Evolutionary conservation across 768 basidiomycete genomes (phyloP).

Genomic region (Tephrocybe rancida): DNA sequence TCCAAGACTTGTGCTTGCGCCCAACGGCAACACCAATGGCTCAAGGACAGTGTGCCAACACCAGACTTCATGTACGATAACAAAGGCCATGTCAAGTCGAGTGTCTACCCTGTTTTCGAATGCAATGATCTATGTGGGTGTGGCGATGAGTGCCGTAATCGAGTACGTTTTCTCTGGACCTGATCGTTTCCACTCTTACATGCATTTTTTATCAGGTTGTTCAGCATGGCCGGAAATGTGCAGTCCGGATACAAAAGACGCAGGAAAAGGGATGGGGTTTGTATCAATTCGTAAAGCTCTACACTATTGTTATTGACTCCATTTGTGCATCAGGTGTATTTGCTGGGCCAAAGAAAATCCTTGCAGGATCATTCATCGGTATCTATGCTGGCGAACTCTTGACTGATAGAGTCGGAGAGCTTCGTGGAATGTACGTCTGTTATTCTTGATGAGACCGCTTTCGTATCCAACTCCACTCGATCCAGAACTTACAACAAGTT

Average conservation of each 20-base stretch:
- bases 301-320: not conserved
- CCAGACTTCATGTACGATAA: constrained; percentile 72
- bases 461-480: constrained; percentile 3
- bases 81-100: constrained; percentile 51
- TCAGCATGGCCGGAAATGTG: constrained; percentile 71
- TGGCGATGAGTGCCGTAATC: constrained; percentile 77
- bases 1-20: constrained; percentile 76
- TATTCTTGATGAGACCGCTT: not conserved
- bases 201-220: constrained; percentile 58
- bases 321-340: constrained; percentile 60
- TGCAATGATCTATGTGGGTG: constrained; percentile 85
- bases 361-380: constrained; percentile 72
- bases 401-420: constrained; percentile 65
- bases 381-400: constrained; percentile 86
- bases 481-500: constrained; percentile 71
- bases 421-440: constrained; percentile 63
- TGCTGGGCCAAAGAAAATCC: constrained; percentile 64
- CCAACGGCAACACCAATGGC: constrained; percentile 51
- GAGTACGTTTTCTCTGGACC: constrained; percentile 48
- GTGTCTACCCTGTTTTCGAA: constrained; percentile 75
- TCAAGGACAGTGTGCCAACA: constrained; percentile 20
- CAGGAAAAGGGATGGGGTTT: constrained; percentile 84
- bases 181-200: not conserved
- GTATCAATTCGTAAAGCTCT: constrained; percentile 17
- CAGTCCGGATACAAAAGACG: constrained; percentile 71